phyloP scores from a whole-genome alignment of 2,329 filamentous ascomycete species.

The Proliferodiscus dingleyae region DNA sequence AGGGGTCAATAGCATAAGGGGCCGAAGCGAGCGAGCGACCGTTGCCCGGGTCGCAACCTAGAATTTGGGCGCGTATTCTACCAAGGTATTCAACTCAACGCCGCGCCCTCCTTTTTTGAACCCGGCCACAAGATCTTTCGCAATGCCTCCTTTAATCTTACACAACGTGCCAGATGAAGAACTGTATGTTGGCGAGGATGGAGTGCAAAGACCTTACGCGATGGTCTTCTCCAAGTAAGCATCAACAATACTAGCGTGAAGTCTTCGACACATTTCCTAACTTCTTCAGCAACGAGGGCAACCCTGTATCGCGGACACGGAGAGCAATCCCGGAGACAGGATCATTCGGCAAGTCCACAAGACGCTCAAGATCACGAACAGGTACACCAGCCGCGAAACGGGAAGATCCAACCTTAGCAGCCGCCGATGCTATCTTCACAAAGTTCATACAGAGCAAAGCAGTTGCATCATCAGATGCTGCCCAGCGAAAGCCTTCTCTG shows the following conservation, averaged over 20 bases:
- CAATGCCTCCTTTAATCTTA: slow-evolving; percentile 60
- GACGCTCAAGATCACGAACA: slow-evolving; percentile 57
- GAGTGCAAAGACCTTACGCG: slow-evolving; percentile 59
- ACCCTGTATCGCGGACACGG: slow-evolving; percentile 45
- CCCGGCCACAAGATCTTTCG: not conserved
- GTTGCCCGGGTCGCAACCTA: slow-evolving; percentile 6
- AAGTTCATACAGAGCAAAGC: slow-evolving; percentile 48
- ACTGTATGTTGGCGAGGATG: slow-evolving; percentile 61
- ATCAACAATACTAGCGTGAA: slow-evolving; percentile 5
- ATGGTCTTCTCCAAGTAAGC: slow-evolving; percentile 61
- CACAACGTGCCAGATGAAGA: slow-evolving; percentile 67
- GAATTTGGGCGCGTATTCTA: slow-evolving; percentile 1
- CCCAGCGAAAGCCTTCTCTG: slow-evolving; percentile 30
- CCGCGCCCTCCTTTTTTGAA: not conserved
- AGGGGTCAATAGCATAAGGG: not conserved
- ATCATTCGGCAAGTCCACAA: slow-evolving; percentile 63
- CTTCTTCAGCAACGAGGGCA: slow-evolving; percentile 46
- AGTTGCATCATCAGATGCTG: slow-evolving; percentile 26
- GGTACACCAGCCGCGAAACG: slow-evolving; percentile 46
- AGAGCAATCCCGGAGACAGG: slow-evolving; percentile 55
- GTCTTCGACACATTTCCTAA: slow-evolving; percentile 12
- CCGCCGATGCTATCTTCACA: slow-evolving; percentile 57
- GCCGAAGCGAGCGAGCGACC: not conserved
- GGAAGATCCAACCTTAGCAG: slow-evolving; percentile 58
- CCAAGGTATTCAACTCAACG: slow-evolving; percentile 1